Evolutionary conservation across 768 basidiomycete species (phyloP).

Genomic region (Collybiopsis luxurians): DNA sequence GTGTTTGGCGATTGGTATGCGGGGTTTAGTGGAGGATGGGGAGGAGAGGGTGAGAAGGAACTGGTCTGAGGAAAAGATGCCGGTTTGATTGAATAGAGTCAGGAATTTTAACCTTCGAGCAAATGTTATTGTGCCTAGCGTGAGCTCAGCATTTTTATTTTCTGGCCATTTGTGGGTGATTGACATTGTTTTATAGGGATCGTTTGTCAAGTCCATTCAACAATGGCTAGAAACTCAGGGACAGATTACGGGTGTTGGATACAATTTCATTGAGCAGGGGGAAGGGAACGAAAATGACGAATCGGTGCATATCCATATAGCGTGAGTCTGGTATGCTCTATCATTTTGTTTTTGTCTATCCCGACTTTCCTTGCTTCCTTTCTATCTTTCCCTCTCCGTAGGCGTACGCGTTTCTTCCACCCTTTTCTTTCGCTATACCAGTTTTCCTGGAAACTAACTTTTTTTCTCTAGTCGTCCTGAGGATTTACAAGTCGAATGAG

Average conservation of each 20-base stretch:
- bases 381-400: background rate
- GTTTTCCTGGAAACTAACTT: background rate
- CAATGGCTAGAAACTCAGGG: constrained; percentile 94
- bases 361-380: no score
- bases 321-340: constrained; percentile 68
- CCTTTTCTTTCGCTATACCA: no score
- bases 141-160: constrained; percentile 35
- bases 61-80: constrained; percentile 94
- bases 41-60: no score
- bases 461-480: constrained; percentile 66
- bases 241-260: constrained; percentile 94
- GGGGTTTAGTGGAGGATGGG: constrained; percentile 79
- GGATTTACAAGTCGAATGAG: no score
- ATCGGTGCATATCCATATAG: constrained; percentile 90
- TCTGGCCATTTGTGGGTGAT: background rate
- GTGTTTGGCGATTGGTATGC: constrained; percentile 69
- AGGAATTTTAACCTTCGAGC: constrained; percentile 97
- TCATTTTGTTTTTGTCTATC: constrained; percentile 12
- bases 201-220: constrained; percentile 98
- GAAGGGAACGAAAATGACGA: constrained; percentile 86
- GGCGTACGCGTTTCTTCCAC: no score
- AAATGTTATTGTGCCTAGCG: constrained; percentile 94
- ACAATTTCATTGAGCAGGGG: constrained; percentile 91
- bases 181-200: constrained; percentile 54
- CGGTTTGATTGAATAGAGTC: constrained; percentile 84